These are phyloP conservation scores for Letharia lupina DNA, from an alignment of 495 filamentous ascomycete species.

Conservation along the genomic window DNA sequence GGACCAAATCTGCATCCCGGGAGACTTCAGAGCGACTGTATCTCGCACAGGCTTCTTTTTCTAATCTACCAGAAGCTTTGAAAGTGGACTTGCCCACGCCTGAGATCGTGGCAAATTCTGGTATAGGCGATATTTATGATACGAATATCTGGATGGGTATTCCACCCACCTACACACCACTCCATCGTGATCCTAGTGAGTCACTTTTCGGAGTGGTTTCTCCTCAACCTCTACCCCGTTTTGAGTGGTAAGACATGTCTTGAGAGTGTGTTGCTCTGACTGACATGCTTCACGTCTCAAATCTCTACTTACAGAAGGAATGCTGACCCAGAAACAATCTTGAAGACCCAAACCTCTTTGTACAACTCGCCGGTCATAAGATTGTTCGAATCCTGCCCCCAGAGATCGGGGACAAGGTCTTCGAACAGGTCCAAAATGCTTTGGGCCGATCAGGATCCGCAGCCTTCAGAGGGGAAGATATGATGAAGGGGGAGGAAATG, in stretches of 20 bases:
- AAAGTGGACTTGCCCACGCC: slow-evolving; percentile 63
- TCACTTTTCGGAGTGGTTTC: no score
- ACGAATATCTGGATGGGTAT: slow-evolving; percentile 83
- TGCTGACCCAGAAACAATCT: no score
- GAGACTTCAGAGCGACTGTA: slow-evolving; percentile 49
- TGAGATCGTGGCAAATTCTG: slow-evolving; percentile 46
- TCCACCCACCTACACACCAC: slow-evolving; percentile 76
- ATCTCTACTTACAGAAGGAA: no score
- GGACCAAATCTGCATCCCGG: slow-evolving; percentile 32
- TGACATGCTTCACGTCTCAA: no score
- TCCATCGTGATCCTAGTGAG: slow-evolving; percentile 73
- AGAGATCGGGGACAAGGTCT: slow-evolving; percentile 49
- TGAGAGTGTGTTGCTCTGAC: no score
- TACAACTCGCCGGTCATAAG: slow-evolving; percentile 72
- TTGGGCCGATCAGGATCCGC: slow-evolving; percentile 43
- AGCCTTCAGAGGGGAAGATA: slow-evolving; percentile 69
- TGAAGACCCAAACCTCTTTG: slow-evolving; percentile 72
- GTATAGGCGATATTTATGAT: slow-evolving; percentile 72
- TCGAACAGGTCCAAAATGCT: slow-evolving; percentile 44
- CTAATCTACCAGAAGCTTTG: slow-evolving; percentile 52
- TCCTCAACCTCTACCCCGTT: no score
- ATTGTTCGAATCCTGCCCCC: slow-evolving; percentile 62
- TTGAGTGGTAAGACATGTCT: no score
- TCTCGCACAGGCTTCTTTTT: slow-evolving; percentile 72
- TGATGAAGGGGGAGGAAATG: slow-evolving; percentile 77